phyloP scores from a whole-genome alignment of 768 basidiomycete genomes.

The Leccinum rimulosum region DNA sequence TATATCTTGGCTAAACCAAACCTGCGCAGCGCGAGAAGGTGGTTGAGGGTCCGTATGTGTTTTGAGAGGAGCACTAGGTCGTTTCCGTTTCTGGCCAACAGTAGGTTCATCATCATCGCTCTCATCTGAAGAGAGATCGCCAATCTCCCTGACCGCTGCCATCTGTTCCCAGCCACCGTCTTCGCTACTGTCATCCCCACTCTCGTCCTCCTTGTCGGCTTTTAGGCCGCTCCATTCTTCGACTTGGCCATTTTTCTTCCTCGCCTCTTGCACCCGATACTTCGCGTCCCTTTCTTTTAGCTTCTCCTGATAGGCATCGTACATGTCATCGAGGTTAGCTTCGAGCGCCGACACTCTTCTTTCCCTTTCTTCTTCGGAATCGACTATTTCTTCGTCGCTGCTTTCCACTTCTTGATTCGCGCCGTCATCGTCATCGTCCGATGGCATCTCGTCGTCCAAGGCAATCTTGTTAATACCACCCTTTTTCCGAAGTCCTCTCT shows the following conservation, averaged over 20 bases:
- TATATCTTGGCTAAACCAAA: slow-evolving; percentile 97
- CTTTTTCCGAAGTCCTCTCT: slow-evolving; percentile 43
- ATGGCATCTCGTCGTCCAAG: slow-evolving; percentile 42
- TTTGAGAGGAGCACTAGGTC: slow-evolving; percentile 36
- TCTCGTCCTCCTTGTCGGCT: slow-evolving; percentile 37
- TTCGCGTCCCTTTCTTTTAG: slow-evolving; percentile 84
- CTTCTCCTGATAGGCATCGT: slow-evolving; percentile 81
- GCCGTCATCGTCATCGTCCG: slow-evolving; percentile 39
- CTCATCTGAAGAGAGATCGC: slow-evolving; percentile 51
- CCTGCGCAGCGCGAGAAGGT: slow-evolving; percentile 56
- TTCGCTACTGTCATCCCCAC: slow-evolving; percentile 39
- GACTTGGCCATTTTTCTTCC: slow-evolving; percentile 67
- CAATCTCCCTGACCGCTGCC: slow-evolving; percentile 51
- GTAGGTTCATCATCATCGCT: slow-evolving; percentile 39
- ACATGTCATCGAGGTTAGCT: slow-evolving; percentile 83
- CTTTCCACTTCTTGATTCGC: slow-evolving; percentile 25
- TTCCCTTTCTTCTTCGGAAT: slow-evolving; percentile 70
- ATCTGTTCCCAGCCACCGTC: slow-evolving; percentile 73
- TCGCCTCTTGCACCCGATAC: slow-evolving; percentile 76
- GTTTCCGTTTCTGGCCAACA: slow-evolving; percentile 42
- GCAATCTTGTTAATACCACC: slow-evolving; percentile 38
- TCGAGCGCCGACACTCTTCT: slow-evolving; percentile 64
- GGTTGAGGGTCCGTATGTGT: slow-evolving; percentile 35
- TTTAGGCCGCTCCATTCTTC: slow-evolving; percentile 84
- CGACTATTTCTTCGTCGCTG: slow-evolving; percentile 46